Percentiles rank a stretch among this genome's conserved stretches.
phyloP scores from a whole-genome alignment of 23 red algal genomes.

The Chondrus crispus region DNA sequence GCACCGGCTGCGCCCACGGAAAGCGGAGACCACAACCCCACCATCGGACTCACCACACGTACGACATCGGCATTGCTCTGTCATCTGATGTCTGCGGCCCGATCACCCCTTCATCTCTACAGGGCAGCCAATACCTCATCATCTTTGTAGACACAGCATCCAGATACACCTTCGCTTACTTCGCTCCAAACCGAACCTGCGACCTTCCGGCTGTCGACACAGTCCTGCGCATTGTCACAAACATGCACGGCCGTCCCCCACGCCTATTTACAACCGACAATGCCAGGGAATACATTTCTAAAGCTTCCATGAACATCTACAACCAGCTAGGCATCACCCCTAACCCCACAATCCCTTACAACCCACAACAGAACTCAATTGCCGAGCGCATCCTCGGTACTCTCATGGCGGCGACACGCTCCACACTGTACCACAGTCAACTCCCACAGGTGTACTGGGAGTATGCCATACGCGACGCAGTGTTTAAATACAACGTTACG shows the following conservation, averaged over 20 bases:
- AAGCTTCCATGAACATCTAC: not conserved
- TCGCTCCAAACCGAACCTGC: not conserved
- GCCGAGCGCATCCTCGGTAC: not conserved
- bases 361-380: not conserved
- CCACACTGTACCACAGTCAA: not conserved
- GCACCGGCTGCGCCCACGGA: not conserved
- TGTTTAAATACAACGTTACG: constrained; percentile 9
- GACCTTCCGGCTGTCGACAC: not conserved
- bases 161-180: not conserved
- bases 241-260: not conserved
- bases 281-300: not conserved
- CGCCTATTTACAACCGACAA: not conserved
- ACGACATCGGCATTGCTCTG: not conserved
- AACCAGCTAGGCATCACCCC: not conserved
- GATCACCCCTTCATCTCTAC: not conserved
- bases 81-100: not conserved
- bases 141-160: not conserved
- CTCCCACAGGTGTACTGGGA: not conserved
- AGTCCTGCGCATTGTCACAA: not conserved
- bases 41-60: not conserved
- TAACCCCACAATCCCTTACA: not conserved
- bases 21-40: not conserved
- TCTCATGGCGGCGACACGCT: not conserved
- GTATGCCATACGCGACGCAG: not conserved
- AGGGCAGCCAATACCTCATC: not conserved